These are phyloP conservation scores for Biscogniauxia marginata DNA, from an alignment of 2,329 filamentous ascomycete species.

Conservation along the genomic window DNA sequence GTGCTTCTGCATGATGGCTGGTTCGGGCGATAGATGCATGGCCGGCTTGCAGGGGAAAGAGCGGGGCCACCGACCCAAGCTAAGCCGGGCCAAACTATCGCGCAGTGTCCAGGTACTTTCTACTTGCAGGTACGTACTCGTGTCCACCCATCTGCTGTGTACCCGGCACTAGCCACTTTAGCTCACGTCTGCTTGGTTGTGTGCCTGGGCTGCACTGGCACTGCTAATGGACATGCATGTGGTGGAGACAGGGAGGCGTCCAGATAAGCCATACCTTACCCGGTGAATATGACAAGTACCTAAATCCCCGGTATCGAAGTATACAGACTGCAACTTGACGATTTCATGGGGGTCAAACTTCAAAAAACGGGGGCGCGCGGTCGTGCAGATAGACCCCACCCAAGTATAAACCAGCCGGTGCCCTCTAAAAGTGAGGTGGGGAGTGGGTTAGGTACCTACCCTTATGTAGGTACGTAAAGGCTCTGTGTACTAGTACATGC, in stretches of 20 bases:
- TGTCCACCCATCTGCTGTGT: not conserved
- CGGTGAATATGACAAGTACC: not conserved
- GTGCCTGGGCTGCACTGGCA: not conserved
- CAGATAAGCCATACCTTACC: not conserved
- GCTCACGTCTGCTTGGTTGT: not conserved
- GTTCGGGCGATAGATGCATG: slow-evolving; percentile 27
- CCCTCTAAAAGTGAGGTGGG: slow-evolving; percentile 13
- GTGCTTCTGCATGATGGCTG: slow-evolving; percentile 17
- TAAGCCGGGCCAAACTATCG: not conserved
- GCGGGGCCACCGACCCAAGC: not conserved
- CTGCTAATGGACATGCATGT: not conserved
- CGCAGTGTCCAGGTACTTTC: not conserved
- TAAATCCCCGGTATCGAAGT: slow-evolving; percentile 6
- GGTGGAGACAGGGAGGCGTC: not conserved
- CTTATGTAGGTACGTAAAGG: not conserved
- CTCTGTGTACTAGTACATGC: not conserved
- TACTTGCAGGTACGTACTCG: not conserved
- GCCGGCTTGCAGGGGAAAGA: slow-evolving; percentile 13
- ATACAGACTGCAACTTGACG: slow-evolving; percentile 14
- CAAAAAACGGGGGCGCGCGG: slow-evolving; percentile 11
- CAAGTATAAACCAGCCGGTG: slow-evolving; percentile 2
- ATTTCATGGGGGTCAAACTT: slow-evolving; percentile 16
- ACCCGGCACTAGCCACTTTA: not conserved
- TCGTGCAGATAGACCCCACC: slow-evolving; percentile 17
- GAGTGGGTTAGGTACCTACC: slow-evolving; percentile 25